A percentile compares a stretch with the other conserved stretches of the same genome.
These are phyloP conservation scores for Rhizophagus prolifer DNA, from an alignment of 192 early-diverging fungal genomes.

Conservation along the genomic window DNA sequence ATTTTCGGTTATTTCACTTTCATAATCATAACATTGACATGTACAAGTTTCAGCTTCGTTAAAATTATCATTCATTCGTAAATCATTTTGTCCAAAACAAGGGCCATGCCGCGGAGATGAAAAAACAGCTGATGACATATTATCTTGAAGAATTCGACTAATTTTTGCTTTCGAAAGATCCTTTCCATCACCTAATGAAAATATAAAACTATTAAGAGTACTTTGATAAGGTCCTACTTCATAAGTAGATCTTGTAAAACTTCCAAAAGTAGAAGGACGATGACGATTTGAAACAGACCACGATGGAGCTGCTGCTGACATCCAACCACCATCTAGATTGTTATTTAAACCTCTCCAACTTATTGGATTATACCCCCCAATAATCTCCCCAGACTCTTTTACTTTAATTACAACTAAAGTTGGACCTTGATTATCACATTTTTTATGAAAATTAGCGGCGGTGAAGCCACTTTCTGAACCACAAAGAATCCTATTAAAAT, in stretches of 20 bases:
- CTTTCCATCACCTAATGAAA: slow-evolving; percentile 10
- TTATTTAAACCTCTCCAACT: slow-evolving; percentile 10
- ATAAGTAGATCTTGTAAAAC: slow-evolving; percentile 6
- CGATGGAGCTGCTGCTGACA: not conserved
- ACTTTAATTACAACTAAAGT: slow-evolving; percentile 7
- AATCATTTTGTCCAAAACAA: slow-evolving; percentile 21
- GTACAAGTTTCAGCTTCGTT: slow-evolving; percentile 6
- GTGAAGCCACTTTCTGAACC: slow-evolving; percentile 2
- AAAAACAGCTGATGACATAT: slow-evolving; percentile 5
- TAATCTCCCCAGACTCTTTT: not conserved
- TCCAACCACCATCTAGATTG: not conserved
- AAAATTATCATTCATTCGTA: slow-evolving; percentile 21
- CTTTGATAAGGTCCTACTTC: slow-evolving; percentile 15
- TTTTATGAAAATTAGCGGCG: not conserved
- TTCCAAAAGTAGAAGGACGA: not conserved
- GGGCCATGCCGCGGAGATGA: slow-evolving; percentile 11
- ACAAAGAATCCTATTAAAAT: slow-evolving; percentile 4
- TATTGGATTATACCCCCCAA: slow-evolving; percentile 12
- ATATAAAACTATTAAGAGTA: slow-evolving; percentile 17
- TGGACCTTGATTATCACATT: not conserved
- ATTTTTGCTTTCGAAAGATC: not conserved
- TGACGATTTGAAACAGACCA: not conserved
- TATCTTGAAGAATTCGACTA: slow-evolving; percentile 9
- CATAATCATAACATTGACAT: slow-evolving; percentile 15
- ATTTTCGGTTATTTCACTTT: slow-evolving; percentile 13